These are phyloP conservation scores for Nakazawaea wickerhamii DNA, from an alignment of 805 yeast species.

Conservation along the genomic window DNA sequence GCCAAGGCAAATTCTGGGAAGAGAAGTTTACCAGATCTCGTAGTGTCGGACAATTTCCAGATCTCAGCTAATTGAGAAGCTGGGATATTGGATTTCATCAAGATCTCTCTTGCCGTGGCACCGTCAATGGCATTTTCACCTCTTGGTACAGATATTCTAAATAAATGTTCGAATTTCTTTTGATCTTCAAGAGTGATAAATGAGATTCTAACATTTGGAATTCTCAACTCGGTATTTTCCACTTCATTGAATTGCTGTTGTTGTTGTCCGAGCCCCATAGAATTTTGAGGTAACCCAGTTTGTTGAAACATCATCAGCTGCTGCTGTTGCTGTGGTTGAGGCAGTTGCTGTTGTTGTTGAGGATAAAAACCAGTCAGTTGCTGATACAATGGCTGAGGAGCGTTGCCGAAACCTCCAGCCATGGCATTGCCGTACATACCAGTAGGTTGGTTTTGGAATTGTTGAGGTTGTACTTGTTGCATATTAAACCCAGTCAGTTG, in stretches of 20 bases:
- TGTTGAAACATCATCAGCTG: conserved; percentile 19
- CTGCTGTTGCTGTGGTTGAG: conserved; percentile 16
- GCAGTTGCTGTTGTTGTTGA: conserved; percentile 18
- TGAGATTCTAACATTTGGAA: conserved; percentile 73
- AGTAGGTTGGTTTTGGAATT: conserved; percentile 32
- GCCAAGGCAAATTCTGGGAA: conserved; percentile 95
- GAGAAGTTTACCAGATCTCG: conserved; percentile 74
- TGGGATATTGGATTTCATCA: conserved; percentile 72
- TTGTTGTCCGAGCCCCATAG: conserved; percentile 15
- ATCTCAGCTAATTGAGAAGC: conserved; percentile 76
- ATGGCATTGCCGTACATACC: conserved; percentile 24
- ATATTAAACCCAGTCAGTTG: conserved; percentile 17
- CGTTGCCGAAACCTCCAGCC: conserved; percentile 13
- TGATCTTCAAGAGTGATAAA: conserved; percentile 86
- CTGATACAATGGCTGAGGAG: conserved; percentile 17
- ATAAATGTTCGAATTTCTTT: conserved; percentile 77
- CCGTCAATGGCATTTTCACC: conserved; percentile 69
- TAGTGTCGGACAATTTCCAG: conserved; percentile 90
- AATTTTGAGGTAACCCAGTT: conserved; percentile 14
- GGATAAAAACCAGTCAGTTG: conserved; percentile 24
- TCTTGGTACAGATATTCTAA: conserved; percentile 67
- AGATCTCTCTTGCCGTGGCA: conserved; percentile 69
- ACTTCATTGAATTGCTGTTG: conserved; percentile 31
- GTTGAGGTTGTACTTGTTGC: conserved; percentile 28
- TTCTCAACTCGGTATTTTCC: conserved; percentile 54